These are phyloP conservation scores for Thecaphora thlaspeos DNA, from an alignment of 1,284 basidiomycete genomes.

Conservation along the genomic window DNA sequence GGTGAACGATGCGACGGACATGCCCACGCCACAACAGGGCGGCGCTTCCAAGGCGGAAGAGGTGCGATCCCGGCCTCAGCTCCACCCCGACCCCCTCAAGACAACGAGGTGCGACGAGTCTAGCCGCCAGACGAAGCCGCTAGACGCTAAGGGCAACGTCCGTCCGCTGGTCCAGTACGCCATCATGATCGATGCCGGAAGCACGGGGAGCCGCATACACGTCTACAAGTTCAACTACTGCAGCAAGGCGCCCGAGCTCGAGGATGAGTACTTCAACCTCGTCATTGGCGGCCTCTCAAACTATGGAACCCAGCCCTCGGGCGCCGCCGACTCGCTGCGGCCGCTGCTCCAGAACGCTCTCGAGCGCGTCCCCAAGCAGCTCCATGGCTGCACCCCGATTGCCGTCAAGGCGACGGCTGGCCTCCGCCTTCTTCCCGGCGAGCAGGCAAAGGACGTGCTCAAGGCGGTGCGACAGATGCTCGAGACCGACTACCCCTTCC, in stretches of 20 bases:
- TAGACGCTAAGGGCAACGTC: conserved; percentile 34
- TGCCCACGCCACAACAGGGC: conserved; percentile 6
- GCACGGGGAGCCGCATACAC: conserved; percentile 94
- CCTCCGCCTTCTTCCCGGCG: conserved; percentile 71
- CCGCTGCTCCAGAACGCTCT: conserved; percentile 77
- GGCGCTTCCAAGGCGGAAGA: conserved; percentile 12
- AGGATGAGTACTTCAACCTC: conserved; percentile 89
- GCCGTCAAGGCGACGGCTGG: conserved; percentile 96
- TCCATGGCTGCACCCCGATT: conserved; percentile 78
- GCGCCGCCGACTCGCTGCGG: conserved; percentile 78
- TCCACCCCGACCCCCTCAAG: conserved; percentile 46
- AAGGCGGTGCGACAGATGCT: conserved; percentile 72
- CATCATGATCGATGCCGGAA: conserved; percentile 96
- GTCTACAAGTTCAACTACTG: conserved; percentile 72
- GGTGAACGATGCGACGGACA: conserved; percentile 14
- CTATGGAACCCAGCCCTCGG: conserved; percentile 64
- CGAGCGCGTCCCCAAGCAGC: conserved; percentile 69
- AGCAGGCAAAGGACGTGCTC: conserved; percentile 73
- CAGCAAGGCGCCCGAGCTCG: conserved; percentile 66
- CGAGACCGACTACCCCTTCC: conserved; percentile 71
- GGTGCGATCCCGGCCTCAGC: conserved; percentile 29
- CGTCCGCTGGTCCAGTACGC: conserved; percentile 71
- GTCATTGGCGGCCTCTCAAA: conserved; percentile 77
- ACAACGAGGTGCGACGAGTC: conserved; percentile 48
- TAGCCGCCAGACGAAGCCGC: conserved; percentile 9